A percentile compares a stretch with the other conserved stretches of the same genome.
Conservation (phyloP, 2,329 filamentous ascomycete genomes). For the Zymoseptoria crescenta region DNA sequence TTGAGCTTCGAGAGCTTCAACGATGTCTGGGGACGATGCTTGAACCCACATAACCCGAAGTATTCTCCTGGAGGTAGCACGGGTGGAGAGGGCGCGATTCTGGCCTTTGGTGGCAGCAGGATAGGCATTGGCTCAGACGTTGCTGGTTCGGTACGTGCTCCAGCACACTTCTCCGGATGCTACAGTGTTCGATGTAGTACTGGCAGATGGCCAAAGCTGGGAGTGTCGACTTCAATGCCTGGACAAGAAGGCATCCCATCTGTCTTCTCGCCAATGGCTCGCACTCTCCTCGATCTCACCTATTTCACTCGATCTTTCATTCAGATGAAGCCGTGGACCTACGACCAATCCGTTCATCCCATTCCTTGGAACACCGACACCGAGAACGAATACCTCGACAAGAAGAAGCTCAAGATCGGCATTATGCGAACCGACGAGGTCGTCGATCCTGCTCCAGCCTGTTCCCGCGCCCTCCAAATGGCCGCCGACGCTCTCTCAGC, state of each 20-base stretch:
- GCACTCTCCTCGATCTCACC: conserved; percentile 70
- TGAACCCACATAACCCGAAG: conserved; percentile 73
- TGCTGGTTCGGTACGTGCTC: conserved; percentile 76
- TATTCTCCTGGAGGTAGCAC: conserved; percentile 88
- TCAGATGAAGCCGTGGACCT: conserved; percentile 78
- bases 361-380: conserved; percentile 65
- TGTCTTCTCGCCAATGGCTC: conserved; percentile 87
- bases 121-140: conserved; percentile 91
- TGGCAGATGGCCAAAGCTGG: conserved; percentile 81
- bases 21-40: conserved; percentile 71
- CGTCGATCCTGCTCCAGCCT: conserved; percentile 79
- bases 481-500: conserved; percentile 60
- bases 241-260: conserved; percentile 85
- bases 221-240: conserved; percentile 78
- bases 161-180: conserved; percentile 83
- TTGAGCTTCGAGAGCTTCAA: conserved; percentile 77
- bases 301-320: conserved; percentile 79
- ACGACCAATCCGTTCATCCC: conserved; percentile 78
- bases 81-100: conserved; percentile 71
- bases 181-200: conserved; percentile 83
- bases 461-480: conserved; percentile 64
- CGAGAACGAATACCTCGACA: conserved; percentile 53
- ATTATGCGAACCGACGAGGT: conserved; percentile 66
- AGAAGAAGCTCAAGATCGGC: conserved; percentile 62
- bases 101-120: conserved; percentile 71